Percentiles rank a stretch among this genome's conserved stretches.
Conservation (phyloP, 2,329 filamentous ascomycete species). For the Hirsutella rhossiliensis region DNA sequence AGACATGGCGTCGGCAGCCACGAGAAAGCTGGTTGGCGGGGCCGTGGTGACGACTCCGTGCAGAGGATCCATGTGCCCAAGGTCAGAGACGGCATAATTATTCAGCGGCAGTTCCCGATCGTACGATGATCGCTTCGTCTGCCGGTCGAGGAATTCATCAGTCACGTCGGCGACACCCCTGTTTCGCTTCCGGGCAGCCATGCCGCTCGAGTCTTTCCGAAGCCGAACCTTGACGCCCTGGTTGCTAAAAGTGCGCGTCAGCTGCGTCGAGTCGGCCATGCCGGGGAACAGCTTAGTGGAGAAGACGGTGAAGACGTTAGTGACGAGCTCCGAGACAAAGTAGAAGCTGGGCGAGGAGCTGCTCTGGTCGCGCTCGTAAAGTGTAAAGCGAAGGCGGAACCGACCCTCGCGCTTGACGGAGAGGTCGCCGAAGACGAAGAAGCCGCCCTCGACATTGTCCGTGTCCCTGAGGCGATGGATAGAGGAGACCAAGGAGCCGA, state of each 20-base stretch:
- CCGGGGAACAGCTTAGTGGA: conserved; percentile 62
- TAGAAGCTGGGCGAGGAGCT: conserved; percentile 9
- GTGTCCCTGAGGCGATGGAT: conserved; percentile 71
- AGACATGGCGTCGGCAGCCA: conserved; percentile 4
- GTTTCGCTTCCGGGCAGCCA: conserved; percentile 34
- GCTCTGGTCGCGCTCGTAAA: conserved; percentile 39
- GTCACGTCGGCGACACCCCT: conserved; percentile 11
- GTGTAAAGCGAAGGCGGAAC: conserved; percentile 62
- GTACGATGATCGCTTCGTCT: conserved; percentile 10
- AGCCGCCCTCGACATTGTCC: conserved; percentile 66
- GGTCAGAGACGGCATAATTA: conserved; percentile 7
- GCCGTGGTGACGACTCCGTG: conserved; percentile 4
- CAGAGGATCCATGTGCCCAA: conserved; percentile 7
- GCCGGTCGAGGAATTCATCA: conserved; percentile 6
- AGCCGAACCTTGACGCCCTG: conserved; percentile 75
- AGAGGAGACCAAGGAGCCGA: conserved; percentile 68
- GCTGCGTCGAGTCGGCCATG: conserved; percentile 67
- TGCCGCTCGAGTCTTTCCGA: conserved; percentile 65
- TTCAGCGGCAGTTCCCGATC: conserved; percentile 7
- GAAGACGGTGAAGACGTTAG: conserved; percentile 54
- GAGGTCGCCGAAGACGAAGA: conserved; percentile 85
- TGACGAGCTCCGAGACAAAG: conserved; percentile 21
- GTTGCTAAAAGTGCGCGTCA: conserved; percentile 75
- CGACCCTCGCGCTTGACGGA: conserved; percentile 64
- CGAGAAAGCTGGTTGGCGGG: conserved; percentile 4